These are phyloP conservation scores for Lenwebbia sp. DNA, from an alignment of 345 rosid species.

Conservation along the genomic window DNA sequence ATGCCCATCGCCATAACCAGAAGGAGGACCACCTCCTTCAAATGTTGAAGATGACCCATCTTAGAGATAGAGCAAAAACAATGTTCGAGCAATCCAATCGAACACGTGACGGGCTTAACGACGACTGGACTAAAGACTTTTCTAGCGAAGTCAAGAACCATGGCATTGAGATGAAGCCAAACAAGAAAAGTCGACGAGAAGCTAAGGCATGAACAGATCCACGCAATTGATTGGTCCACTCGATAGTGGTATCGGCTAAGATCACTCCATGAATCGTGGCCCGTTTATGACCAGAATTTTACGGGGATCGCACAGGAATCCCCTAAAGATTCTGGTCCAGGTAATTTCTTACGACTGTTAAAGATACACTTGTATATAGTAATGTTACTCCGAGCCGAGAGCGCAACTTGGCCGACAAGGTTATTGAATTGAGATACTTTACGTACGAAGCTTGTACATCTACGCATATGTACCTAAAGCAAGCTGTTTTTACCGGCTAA, in stretches of 20 bases:
- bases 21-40: not conserved
- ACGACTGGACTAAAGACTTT: not conserved
- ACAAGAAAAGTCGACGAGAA: not conserved
- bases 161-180: not conserved
- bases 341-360: not conserved
- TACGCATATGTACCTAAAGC: not conserved
- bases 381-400: too few relatives aligned
- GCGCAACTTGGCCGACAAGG: too few relatives aligned
- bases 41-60: not conserved
- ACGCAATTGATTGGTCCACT: not conserved
- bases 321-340: not conserved
- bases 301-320: not conserved
- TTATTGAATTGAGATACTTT: not conserved
- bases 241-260: not conserved
- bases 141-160: not conserved
- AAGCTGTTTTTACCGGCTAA: not conserved
- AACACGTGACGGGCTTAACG: not conserved
- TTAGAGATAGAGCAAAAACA: not conserved
- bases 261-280: not conserved
- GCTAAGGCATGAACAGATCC: not conserved
- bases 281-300: not conserved
- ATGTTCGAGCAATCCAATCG: not conserved
- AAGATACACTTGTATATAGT: too few relatives aligned
- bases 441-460: not conserved
- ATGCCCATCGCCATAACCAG: slow-evolving; percentile 10